A percentile compares a stretch with the other conserved stretches of the same genome.
Conservation (phyloP, 2,329 filamentous ascomycete species). For the Exophiala sp. region DNA sequence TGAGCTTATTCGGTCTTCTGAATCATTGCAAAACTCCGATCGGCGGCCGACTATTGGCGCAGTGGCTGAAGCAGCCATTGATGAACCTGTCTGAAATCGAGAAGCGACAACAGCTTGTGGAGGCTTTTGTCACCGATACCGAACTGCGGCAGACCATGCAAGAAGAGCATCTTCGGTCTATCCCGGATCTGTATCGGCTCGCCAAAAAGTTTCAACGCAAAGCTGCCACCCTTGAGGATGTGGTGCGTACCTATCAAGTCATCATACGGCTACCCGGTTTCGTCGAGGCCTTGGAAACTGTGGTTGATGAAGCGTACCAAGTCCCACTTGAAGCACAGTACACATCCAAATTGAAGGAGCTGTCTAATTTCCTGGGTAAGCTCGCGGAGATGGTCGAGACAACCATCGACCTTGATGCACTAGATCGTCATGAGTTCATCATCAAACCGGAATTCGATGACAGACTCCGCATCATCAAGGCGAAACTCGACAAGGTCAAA, state of each 20-base stretch:
- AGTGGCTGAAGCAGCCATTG: constrained; percentile 96
- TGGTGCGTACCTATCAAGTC: constrained; percentile 91
- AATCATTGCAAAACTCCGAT: constrained; percentile 98
- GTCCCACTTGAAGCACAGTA: constrained; percentile 82
- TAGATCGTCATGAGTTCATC: constrained; percentile 96
- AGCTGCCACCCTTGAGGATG: constrained; percentile 87
- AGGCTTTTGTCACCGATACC: constrained; percentile 88
- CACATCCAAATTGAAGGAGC: constrained; percentile 70
- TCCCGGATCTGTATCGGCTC: constrained; percentile 88
- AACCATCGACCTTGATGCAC: constrained; percentile 87
- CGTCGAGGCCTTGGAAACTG: constrained; percentile 76
- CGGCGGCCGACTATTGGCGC: constrained; percentile 79
- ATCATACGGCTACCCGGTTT: constrained; percentile 87
- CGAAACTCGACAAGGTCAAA: constrained; percentile 79
- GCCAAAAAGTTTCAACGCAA: constrained; percentile 92
- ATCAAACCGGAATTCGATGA: constrained; percentile 99
- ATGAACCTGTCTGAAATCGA: constrained; percentile 89
- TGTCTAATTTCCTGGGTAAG: constrained; percentile 72
- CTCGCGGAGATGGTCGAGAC: constrained; percentile 98
- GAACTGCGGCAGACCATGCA: constrained; percentile 93
- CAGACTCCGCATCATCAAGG: constrained; percentile 75
- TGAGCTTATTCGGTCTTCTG: constrained; percentile 89
- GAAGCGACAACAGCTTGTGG: constrained; percentile 85
- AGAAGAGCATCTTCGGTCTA: constrained; percentile 85
- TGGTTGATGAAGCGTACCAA: constrained; percentile 93